These are phyloP conservation scores for Geotrichum histeridarum DNA, from an alignment of 1,139 yeast genomes.

Conservation along the genomic window DNA sequence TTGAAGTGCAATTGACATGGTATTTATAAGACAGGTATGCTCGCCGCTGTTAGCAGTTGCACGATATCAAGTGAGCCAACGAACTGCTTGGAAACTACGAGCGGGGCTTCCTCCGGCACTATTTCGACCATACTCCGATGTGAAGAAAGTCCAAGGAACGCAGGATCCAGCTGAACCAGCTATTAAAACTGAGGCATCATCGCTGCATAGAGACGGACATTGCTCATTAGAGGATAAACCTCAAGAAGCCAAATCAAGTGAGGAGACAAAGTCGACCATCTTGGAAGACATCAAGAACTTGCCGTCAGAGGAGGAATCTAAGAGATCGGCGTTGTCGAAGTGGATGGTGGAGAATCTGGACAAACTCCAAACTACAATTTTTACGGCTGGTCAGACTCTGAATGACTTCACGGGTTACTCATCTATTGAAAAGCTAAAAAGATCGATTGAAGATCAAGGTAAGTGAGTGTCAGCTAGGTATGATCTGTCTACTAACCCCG, in stretches of 20 bases:
- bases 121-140: neutral
- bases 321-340: conserved; percentile 49
- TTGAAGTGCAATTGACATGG: neutral
- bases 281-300: conserved; percentile 26
- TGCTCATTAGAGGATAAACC: conserved; percentile 12
- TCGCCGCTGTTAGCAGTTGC: neutral
- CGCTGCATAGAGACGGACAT: conserved; percentile 10
- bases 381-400: conserved; percentile 66
- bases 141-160: neutral
- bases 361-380: conserved; percentile 58
- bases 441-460: conserved; percentile 46
- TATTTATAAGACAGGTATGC: neutral
- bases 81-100: neutral
- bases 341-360: conserved; percentile 53
- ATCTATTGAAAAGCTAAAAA: conserved; percentile 66
- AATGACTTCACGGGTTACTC: conserved; percentile 94
- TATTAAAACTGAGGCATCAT: neutral
- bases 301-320: conserved; percentile 44
- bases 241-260: neutral
- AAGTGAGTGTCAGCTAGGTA: neutral
- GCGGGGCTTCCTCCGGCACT: neutral
- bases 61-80: too few relatives aligned
- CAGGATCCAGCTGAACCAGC: neutral
- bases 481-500: neutral
- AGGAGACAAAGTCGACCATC: neutral